These are phyloP conservation scores for Pseudisothecium myosuroides DNA, from an alignment of 225 moss, liverwort and hornwort genomes.

Conservation along the genomic window DNA sequence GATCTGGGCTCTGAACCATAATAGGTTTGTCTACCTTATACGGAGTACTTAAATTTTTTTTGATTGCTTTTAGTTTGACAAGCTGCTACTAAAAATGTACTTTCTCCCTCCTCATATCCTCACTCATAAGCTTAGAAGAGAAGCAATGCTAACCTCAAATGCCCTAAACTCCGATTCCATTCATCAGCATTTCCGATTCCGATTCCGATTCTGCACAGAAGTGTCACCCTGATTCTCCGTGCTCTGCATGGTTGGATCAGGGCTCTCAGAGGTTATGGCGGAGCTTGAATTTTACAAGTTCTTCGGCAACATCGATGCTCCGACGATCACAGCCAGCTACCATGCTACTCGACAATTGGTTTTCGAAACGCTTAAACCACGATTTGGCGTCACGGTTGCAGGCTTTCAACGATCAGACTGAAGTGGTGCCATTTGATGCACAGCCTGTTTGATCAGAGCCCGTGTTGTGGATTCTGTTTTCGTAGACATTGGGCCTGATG, in stretches of 20 bases:
- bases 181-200: not conserved
- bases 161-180: not conserved
- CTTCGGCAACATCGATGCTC: not conserved
- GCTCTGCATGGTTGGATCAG: too few species aligned
- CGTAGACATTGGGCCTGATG: not conserved
- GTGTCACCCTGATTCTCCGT: not conserved
- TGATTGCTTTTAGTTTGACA: not conserved
- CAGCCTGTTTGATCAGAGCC: not conserved
- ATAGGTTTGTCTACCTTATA: not conserved
- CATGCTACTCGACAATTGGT: not conserved
- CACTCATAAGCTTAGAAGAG: too few species aligned
- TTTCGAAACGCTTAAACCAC: not conserved
- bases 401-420: not conserved
- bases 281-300: not conserved
- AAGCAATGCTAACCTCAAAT: not conserved
- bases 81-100: not conserved
- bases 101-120: not conserved
- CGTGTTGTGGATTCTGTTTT: not conserved
- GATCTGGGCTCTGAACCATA: fast-evolving
- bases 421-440: not conserved
- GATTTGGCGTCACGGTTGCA: not conserved
- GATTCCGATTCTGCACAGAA: not conserved
- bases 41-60: too few species aligned
- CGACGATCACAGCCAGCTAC: not conserved
- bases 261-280: too few species aligned